Conservation (phyloP, 495 filamentous ascomycete species). For the Aspergillus funiculosus region DNA sequence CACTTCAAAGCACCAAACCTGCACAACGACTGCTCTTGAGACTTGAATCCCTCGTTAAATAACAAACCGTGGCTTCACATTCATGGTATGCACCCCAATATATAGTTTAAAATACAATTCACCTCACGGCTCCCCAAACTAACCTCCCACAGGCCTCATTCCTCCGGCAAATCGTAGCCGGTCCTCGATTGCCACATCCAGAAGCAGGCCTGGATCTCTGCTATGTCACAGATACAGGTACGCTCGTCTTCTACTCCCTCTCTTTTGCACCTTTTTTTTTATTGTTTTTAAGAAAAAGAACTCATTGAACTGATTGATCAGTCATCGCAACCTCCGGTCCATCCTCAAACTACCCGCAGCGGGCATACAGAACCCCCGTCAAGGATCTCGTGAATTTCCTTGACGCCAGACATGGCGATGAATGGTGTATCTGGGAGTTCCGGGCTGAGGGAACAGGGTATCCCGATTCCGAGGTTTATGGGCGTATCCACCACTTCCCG, state of each 20-base stretch:
- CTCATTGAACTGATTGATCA: conserved; percentile 12
- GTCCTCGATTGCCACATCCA: conserved; percentile 73
- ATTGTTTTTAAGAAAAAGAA: not conserved
- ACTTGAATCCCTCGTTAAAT: too few species aligned
- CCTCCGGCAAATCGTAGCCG: conserved; percentile 68
- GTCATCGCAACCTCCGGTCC: conserved; percentile 80
- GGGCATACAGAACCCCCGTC: conserved; percentile 87
- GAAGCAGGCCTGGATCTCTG: conserved; percentile 90
- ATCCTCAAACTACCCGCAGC: conserved; percentile 77
- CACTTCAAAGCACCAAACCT: too few species aligned
- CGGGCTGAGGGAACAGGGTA: conserved; percentile 95
- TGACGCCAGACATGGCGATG: conserved; percentile 68
- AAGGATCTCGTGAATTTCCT: conserved; percentile 79
- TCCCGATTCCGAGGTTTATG: conserved; percentile 79
- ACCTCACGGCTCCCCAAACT: conserved; percentile 16
- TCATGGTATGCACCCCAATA: conserved; percentile 10
- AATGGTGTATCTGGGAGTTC: conserved; percentile 97
- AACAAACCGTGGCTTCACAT: not conserved
- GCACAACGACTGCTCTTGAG: not conserved
- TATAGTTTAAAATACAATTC: not conserved
- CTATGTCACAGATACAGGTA: conserved; percentile 81
- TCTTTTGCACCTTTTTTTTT: not conserved
- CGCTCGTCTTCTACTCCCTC: not conserved
- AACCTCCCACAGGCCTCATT: conserved; percentile 50
- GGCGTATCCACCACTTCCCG: conserved; percentile 79